Base-by-base conservation (phyloP, 2,329 filamentous ascomycete species). In the Nemania diffusa region DNA sequence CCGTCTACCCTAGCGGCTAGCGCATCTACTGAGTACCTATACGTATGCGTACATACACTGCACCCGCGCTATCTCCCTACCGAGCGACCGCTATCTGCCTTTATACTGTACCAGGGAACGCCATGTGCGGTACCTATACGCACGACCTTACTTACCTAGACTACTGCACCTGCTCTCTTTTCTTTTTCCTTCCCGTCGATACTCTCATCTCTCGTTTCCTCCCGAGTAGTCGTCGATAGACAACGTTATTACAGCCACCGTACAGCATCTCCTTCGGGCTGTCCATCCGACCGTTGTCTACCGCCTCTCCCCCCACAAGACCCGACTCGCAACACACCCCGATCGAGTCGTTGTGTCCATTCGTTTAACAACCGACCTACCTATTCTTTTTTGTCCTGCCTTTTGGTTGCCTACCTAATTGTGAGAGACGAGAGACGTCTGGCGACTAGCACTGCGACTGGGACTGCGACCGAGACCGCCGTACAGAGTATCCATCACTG, bases 301-400 rank as follows among this genome's bases (percentile, higher is more conserved):
- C 63, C 62, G n/a, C 57, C 64, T 69, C 69, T 69, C 70, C 72
- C 69, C 68, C 70, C 72, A 69, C 70, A 58, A 57, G 22, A 62
- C 58, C 58, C 52, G 60, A 57, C 58, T 62, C 68, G 65, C 58
- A 62, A 40, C 57, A 62, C 66, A 68, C 58, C 68, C 69, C 67
- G 69, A 71, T 63, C 68, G 68, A 75, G 74, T 73, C 66, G 73
- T 71, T 70, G 72, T 69, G 72, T 75, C 64, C 73, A 68, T 73
- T 75, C 73, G 68, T 75, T 40, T 68, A 71, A 74, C 63, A 71
- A 67, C 73, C 74, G 72, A 67, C 9, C 75, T 74, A 61, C 62
- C 62, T 71, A 71, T 68, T 66, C 46, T 62, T 61, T 57, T 67
- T 65, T 61, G 51, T 60, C 53, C 56, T 67, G 42, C 46, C 27